Evolutionary conservation across 306 rosid genomes (phyloP), one percentile per base, ranked within the genome.

Genomic region (Vicia sativa): DNA sequence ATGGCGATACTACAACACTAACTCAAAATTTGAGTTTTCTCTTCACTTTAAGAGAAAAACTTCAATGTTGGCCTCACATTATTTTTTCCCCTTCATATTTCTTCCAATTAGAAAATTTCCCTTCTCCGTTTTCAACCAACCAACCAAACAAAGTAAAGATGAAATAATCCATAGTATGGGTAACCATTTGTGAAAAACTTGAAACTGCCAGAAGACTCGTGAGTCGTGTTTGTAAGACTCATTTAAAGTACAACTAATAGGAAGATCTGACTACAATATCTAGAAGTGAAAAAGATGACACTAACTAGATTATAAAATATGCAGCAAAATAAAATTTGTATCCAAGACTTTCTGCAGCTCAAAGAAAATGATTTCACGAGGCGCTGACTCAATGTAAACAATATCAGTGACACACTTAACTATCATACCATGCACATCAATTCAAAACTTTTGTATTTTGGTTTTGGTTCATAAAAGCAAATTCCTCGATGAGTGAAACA

Each of bases 241-340:
- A 58, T 67, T 12, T 11, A 35, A 26, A 16, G 52, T 49, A 13
- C 52, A 58, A 41, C 29, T 21, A 60, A 29, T 38, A 2, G 16
- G 73, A 56, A 56, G 28, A 75, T 46, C 63, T 9, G 25, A 67
- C 16, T 26, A 42, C 56, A 48, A 18, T 3, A n/a, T 75, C 53
- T 55, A 63, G 39, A 77, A 29, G 50, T 37, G 6, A 43, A 55
- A 52, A 35, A 7, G 7, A 6, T 11, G 35, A 45, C 25, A 68
- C 34, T 14, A 16, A 34, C 35, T 34, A 54, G 34, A 12, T 15
- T 5, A 62, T 12, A 69, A 62, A 66, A 16, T 23, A 67, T 45
- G 54, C 68, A 8, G 44, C 34, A 57, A n/a, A 45, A 44, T 25
- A 14, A 65, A 57, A 55, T 43, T 55, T 19, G 25, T 42, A 44